Conservation (phyloP, 495 filamentous ascomycete species). For the Parmelia sp. region DNA sequence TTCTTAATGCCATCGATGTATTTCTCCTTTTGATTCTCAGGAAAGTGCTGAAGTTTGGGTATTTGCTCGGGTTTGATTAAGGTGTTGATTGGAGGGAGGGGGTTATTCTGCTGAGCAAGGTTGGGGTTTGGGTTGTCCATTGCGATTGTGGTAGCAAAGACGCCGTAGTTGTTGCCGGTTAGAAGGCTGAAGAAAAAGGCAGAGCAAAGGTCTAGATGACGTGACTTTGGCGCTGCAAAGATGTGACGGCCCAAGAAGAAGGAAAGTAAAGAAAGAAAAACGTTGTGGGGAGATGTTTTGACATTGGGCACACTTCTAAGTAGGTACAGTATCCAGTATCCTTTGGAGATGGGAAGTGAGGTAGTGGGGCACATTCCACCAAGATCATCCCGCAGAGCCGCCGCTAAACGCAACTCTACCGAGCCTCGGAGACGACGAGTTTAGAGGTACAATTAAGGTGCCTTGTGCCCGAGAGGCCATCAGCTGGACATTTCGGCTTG, state of each 20-base stretch:
- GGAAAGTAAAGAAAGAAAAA: background rate
- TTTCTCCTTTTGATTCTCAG: slow-evolving; percentile 56
- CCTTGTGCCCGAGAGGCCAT: no score
- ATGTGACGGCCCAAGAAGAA: background rate
- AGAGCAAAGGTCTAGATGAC: background rate
- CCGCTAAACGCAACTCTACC: background rate
- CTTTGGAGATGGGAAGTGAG: background rate
- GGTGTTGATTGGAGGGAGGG: slow-evolving; percentile 8
- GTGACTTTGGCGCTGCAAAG: background rate
- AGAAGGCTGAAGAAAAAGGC: background rate
- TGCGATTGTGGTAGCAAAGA: background rate
- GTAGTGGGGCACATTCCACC: background rate
- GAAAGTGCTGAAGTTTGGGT: slow-evolving; percentile 44
- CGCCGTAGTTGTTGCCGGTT: background rate
- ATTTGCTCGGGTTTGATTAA: slow-evolving; percentile 49
- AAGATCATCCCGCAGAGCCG: slow-evolving; percentile 2
- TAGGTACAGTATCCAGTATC: no score
- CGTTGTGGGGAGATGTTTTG: no score
- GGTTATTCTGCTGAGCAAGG: slow-evolving; percentile 1
- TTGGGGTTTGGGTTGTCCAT: slow-evolving; percentile 6
- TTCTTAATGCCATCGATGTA: slow-evolving; percentile 57
- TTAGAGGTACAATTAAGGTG: no score
- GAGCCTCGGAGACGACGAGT: no score
- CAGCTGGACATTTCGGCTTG: background rate
- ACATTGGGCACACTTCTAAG: no score